These are phyloP conservation scores for Citrus hindsii DNA, from an alignment of 345 rosid species.

Conservation along the genomic window DNA sequence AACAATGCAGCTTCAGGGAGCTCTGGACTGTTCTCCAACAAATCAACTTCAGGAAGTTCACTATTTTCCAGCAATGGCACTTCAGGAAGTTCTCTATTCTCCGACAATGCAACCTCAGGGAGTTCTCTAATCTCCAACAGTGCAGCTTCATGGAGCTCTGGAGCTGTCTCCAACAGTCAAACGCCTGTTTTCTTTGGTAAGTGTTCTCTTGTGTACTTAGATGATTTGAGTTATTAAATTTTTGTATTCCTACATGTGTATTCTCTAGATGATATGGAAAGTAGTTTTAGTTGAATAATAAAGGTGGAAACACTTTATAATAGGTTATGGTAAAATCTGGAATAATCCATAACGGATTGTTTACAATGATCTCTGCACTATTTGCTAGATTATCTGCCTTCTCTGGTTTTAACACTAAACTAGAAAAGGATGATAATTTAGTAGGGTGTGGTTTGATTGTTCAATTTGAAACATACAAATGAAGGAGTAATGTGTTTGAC, in stretches of 20 bases:
- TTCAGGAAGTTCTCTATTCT: neutral
- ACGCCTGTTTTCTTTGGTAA: conserved; percentile 42
- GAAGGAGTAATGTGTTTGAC: neutral
- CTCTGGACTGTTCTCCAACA: conserved; percentile 17
- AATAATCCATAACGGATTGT: neutral
- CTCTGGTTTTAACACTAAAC: neutral
- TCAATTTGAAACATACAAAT: neutral
- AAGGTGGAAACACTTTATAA: neutral
- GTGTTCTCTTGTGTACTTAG: conserved; percentile 11
- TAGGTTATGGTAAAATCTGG: neutral
- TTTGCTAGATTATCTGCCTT: neutral
- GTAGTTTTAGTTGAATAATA: neutral
- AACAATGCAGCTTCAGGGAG: neutral
- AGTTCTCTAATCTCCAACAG: neutral
- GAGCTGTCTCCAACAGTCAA: conserved; percentile 37
- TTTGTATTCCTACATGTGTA: too few relatives aligned
- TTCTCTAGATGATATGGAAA: neutral
- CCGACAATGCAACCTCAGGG: neutral
- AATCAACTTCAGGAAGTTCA: neutral
- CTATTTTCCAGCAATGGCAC: neutral
- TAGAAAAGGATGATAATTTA: neutral
- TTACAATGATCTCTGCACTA: neutral
- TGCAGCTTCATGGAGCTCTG: conserved; percentile 39
- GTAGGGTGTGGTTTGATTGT: neutral
- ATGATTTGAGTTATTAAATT: conserved; percentile 1